These are phyloP conservation scores for Candolleomyces eurysporus DNA, from an alignment of 768 basidiomycete species.

Conservation along the genomic window DNA sequence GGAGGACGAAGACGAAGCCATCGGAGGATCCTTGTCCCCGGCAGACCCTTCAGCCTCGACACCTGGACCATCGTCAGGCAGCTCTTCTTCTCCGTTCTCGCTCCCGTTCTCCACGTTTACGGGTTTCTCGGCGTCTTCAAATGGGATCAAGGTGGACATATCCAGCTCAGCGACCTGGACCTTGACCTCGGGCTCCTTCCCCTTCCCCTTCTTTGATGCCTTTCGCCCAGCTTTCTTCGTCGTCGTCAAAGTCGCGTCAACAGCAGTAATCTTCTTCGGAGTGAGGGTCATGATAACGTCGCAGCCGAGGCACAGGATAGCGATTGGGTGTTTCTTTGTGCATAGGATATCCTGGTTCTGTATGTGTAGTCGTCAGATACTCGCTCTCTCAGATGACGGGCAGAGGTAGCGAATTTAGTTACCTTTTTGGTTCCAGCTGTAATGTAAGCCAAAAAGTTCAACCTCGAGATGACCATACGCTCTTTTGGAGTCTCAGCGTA, in stretches of 20 bases:
- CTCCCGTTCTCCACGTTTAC: not conserved
- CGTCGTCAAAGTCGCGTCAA: not conserved
- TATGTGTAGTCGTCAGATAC: slow-evolving; percentile 10
- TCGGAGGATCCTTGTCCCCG: not conserved
- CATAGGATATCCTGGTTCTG: slow-evolving; percentile 24
- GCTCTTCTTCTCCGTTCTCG: not conserved
- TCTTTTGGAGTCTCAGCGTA: slow-evolving; percentile 32
- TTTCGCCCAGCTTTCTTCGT: not conserved
- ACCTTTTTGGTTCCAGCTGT: slow-evolving; percentile 37
- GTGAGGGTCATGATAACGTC: slow-evolving; percentile 32
- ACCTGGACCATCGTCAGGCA: not conserved
- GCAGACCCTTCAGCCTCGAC: not conserved
- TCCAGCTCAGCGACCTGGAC: not conserved
- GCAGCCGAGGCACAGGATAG: slow-evolving; percentile 37
- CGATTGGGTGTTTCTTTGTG: slow-evolving; percentile 24
- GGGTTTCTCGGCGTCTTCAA: not conserved
- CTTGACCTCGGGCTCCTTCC: not conserved
- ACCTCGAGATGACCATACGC: slow-evolving; percentile 27
- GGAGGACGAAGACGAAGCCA: not conserved
- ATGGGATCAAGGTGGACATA: not conserved
- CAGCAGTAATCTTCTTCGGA: slow-evolving; percentile 15
- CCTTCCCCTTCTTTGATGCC: not conserved
- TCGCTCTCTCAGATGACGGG: slow-evolving; percentile 1
- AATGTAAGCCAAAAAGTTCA: slow-evolving; percentile 43
- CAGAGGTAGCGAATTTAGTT: not conserved